Evolutionary conservation across 108 stramenopile species (phyloP), one percentile per base, ranked within the genome.

Genomic region (Fragilaria crotonensis): DNA sequence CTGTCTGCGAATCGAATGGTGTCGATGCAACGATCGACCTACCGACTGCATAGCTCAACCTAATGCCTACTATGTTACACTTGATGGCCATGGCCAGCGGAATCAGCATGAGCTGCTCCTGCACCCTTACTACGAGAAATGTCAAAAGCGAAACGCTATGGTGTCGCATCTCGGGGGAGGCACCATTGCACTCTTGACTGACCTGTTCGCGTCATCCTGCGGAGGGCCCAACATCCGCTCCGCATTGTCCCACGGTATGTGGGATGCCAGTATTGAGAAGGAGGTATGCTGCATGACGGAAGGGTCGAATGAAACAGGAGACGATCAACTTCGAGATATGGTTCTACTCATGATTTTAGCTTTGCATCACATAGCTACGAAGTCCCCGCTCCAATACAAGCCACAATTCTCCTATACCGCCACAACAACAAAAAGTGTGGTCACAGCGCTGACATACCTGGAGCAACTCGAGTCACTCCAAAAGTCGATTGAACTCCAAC

Each of bases 1-100:
- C 51, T 63, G 64, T 25, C 56, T 85, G 3, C 64, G 84, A 30
- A 44, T 78, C 3, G 25, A 57, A 14, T 85, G 84, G 84, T 85
- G 84, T 63, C 33, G 36, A 33, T 72, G 54, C 54, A 85, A 85
- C 52, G 45, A 75, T 45, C 59, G 48, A 59, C 49, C 60, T 7
- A 47, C 66, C 33, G 74, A 85, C 33, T 41, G 26, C 23, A 62
- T 71, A 22, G 84, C 84, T 33, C 30, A 54, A 52, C 73, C 81
- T 19, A 65, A 56, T 30, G 27, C 56, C 20, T 85, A 75, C 57
- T 85, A 75, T 59, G 84, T 81, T 1, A 85, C 84, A 1, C 45
- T 85, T 30, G 84, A 85, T 59, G 84, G 84, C 0, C 80, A 81
- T 53, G 80, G 84, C 11, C 84, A 85, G 50, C 68, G 73, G 36